Percentiles rank a stretch among this genome's conserved stretches.
These are phyloP conservation scores for Schizopora paradoxa DNA, from an alignment of 1,284 basidiomycete species.

Conservation along the genomic window DNA sequence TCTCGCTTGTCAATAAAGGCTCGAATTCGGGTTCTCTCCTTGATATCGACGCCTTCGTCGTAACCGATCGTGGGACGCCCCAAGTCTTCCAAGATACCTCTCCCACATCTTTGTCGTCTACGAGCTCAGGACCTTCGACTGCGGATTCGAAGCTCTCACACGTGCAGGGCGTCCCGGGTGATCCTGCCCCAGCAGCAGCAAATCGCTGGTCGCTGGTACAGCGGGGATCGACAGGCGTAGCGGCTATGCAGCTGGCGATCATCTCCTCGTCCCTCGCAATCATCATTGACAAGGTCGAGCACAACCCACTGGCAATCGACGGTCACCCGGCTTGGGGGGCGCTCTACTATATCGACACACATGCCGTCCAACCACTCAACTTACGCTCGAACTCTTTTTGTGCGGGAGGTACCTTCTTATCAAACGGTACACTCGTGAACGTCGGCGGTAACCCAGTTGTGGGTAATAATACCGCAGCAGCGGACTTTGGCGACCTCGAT, in stretches of 20 bases:
- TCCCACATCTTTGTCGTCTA: slow-evolving; percentile 9
- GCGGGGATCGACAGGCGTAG: slow-evolving; percentile 68
- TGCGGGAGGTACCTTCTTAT: slow-evolving; percentile 72
- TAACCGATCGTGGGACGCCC: slow-evolving; percentile 37
- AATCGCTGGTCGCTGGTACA: slow-evolving; percentile 45
- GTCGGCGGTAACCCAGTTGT: slow-evolving; percentile 77
- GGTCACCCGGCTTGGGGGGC: slow-evolving; percentile 78
- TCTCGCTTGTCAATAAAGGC: slow-evolving; percentile 59
- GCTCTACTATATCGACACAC: slow-evolving; percentile 62
- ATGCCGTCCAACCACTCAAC: slow-evolving; percentile 56
- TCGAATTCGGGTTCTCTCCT: slow-evolving; percentile 36
- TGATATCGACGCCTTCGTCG: slow-evolving; percentile 64
- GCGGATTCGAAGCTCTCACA: slow-evolving; percentile 4
- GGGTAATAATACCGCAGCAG: slow-evolving; percentile 50
- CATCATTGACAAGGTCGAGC: slow-evolving; percentile 80
- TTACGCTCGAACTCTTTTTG: slow-evolving; percentile 85
- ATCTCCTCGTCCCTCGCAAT: slow-evolving; percentile 67
- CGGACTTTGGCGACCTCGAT: slow-evolving; percentile 71
- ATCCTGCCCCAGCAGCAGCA: slow-evolving; percentile 21
- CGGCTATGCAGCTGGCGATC: slow-evolving; percentile 75
- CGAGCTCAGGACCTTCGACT: too few relatives aligned
- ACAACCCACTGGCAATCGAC: slow-evolving; percentile 67
- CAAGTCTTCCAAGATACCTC: background rate
- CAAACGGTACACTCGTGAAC: slow-evolving; percentile 71
- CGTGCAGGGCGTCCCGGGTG: background rate